Percentiles rank a stretch among this genome's conserved stretches.
These are phyloP conservation scores for Naegleria fowleri DNA, from an alignment of 208 protist genomes.

Conservation along the genomic window DNA sequence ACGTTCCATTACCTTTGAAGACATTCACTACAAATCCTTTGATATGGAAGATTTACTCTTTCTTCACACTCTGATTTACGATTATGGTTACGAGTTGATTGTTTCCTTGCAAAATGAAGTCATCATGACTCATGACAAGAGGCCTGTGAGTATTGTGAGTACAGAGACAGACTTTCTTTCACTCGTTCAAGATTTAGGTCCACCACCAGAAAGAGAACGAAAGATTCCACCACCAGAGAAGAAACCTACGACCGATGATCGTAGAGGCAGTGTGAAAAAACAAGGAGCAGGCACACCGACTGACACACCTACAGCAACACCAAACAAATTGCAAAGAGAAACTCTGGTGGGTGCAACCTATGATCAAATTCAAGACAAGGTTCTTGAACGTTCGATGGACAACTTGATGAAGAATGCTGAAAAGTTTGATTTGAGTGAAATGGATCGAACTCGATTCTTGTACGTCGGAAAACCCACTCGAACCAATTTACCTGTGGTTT, in stretches of 20 bases:
- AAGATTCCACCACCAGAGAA: background rate
- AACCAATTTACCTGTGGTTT: background rate
- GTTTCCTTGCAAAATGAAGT: slow-evolving; percentile 28
- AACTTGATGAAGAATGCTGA: slow-evolving; percentile 15
- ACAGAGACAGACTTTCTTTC: slow-evolving; percentile 28
- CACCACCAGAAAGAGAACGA: slow-evolving; percentile 18
- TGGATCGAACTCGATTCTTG: background rate
- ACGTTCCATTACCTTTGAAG: slow-evolving; percentile 19
- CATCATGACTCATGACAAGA: slow-evolving; percentile 26
- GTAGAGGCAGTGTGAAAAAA: background rate
- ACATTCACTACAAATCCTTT: slow-evolving; percentile 29
- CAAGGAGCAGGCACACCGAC: background rate
- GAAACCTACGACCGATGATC: background rate
- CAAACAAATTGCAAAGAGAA: background rate
- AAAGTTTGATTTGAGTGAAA: slow-evolving; percentile 15
- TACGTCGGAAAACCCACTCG: slow-evolving; percentile 13
- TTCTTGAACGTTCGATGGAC: background rate
- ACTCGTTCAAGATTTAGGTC: slow-evolving; percentile 29
- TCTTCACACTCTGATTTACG: slow-evolving; percentile 16
- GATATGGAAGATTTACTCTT: slow-evolving; percentile 22
- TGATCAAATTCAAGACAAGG: background rate
- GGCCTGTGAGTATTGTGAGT: slow-evolving; percentile 17
- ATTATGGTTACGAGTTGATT: slow-evolving; percentile 29
- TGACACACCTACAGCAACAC: background rate
- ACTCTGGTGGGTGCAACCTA: background rate